phyloP scores from a whole-genome alignment of 2,329 filamentous ascomycete species.

The Ambrosiella cleistominuta region DNA sequence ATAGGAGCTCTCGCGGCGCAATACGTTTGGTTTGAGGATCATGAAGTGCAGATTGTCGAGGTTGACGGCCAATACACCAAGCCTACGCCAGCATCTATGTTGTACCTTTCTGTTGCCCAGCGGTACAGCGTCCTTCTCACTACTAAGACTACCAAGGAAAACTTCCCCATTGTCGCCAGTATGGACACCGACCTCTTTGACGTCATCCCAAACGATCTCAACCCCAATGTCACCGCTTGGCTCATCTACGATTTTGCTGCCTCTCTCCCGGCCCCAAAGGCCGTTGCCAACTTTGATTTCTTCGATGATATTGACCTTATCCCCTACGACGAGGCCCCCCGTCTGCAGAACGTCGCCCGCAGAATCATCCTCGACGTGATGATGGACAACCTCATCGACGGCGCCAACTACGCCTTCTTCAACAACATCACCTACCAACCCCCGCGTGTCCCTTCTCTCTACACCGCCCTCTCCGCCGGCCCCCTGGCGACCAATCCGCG shows the following conservation, averaged over 20 bases:
- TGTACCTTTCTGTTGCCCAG: slow-evolving; percentile 53
- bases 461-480: slow-evolving; percentile 51
- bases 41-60: slow-evolving; percentile 52
- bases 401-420: slow-evolving; percentile 45
- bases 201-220: slow-evolving; percentile 44
- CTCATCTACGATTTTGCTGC: slow-evolving; percentile 36
- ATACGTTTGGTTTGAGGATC: slow-evolving; percentile 49
- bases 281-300: slow-evolving; percentile 39
- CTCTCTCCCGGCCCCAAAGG: slow-evolving; percentile 30
- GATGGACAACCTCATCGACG: slow-evolving; percentile 44
- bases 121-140: slow-evolving; percentile 46
- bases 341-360: slow-evolving; percentile 44
- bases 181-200: slow-evolving; percentile 55
- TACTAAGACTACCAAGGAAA: slow-evolving; percentile 38
- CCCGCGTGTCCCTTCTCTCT: slow-evolving; percentile 65
- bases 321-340: slow-evolving; percentile 46
- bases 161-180: slow-evolving; percentile 50
- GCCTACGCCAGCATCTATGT: slow-evolving; percentile 37
- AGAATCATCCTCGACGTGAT: slow-evolving; percentile 45
- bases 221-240: slow-evolving; percentile 52
- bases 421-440: slow-evolving; percentile 61
- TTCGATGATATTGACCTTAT: slow-evolving; percentile 59
- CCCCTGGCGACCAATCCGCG: slow-evolving; percentile 38
- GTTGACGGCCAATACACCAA: slow-evolving; percentile 56
- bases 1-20: slow-evolving; percentile 54